Percentiles rank a stretch among this genome's conserved stretches.
phyloP scores from a whole-genome alignment of 345 rosid species.

The Turritis glabra region DNA sequence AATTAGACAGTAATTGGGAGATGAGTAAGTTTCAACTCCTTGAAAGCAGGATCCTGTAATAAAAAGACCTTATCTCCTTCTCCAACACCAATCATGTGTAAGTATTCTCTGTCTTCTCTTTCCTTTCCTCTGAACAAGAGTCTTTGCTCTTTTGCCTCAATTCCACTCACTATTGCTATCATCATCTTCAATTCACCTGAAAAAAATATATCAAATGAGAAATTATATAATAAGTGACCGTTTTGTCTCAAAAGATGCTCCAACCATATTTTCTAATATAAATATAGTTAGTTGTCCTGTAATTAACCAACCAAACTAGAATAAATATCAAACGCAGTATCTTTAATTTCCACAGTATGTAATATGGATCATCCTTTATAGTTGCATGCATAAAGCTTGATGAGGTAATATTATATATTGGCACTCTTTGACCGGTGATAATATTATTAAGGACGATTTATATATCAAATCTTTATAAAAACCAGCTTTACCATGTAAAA shows the following conservation, averaged over 20 bases:
- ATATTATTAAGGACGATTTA: background rate
- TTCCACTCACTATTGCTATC: slow-evolving; percentile 59
- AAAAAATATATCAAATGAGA: background rate
- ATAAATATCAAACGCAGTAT: background rate
- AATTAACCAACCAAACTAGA: slow-evolving; percentile 7
- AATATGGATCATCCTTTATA: background rate
- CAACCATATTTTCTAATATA: background rate
- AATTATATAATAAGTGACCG: background rate
- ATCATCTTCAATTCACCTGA: slow-evolving; percentile 82
- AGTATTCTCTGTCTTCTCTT: slow-evolving; percentile 69
- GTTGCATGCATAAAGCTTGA: background rate
- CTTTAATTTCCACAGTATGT: background rate
- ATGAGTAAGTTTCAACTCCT: slow-evolving; percentile 67
- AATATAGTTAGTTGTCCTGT: slow-evolving; percentile 9
- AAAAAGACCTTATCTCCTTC: slow-evolving; percentile 80
- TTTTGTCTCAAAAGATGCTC: background rate
- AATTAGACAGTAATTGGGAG: slow-evolving; percentile 35
- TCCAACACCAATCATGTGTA: slow-evolving; percentile 94
- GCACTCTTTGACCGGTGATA: background rate
- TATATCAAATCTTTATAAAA: background rate
- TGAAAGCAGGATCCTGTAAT: slow-evolving; percentile 83
- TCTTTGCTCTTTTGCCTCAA: slow-evolving; percentile 85
- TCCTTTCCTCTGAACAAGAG: slow-evolving; percentile 88
- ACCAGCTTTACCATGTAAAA: background rate
- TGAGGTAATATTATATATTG: background rate